These are phyloP conservation scores for Solanum verrucosum DNA, from an alignment of 257 asterid species.

Conservation along the genomic window DNA sequence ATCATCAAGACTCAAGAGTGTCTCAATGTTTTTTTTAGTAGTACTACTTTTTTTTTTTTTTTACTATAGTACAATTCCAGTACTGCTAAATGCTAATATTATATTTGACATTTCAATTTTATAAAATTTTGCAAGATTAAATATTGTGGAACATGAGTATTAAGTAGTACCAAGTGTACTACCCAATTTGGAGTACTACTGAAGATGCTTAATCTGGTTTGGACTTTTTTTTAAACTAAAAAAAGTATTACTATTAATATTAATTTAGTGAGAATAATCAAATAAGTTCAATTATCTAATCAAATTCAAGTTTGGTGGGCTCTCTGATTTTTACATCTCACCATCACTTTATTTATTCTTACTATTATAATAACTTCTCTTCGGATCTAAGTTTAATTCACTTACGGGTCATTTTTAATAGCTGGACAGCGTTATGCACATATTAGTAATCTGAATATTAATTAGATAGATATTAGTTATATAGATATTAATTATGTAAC, in stretches of 20 bases:
- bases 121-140: not conserved
- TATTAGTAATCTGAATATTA: no score
- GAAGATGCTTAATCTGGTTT: not conserved
- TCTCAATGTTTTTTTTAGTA: not conserved
- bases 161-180: not conserved
- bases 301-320: not conserved
- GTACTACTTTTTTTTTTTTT: not conserved
- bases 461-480: no score
- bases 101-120: not conserved
- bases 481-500: no score
- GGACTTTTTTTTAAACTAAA: not conserved
- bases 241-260: not conserved
- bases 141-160: not conserved
- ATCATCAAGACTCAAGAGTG: not conserved
- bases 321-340: not conserved
- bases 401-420: fast-evolving
- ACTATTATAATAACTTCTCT: not conserved
- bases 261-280: not conserved
- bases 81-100: not conserved
- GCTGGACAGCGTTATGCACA: fast-evolving
- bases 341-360: not conserved
- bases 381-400: not conserved
- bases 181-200: not conserved
- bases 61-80: not conserved
- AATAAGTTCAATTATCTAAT: not conserved